Evolutionary conservation across 2,329 filamentous ascomycete genomes (phyloP).

Genomic region (Colletotrichum costaricense): DNA sequence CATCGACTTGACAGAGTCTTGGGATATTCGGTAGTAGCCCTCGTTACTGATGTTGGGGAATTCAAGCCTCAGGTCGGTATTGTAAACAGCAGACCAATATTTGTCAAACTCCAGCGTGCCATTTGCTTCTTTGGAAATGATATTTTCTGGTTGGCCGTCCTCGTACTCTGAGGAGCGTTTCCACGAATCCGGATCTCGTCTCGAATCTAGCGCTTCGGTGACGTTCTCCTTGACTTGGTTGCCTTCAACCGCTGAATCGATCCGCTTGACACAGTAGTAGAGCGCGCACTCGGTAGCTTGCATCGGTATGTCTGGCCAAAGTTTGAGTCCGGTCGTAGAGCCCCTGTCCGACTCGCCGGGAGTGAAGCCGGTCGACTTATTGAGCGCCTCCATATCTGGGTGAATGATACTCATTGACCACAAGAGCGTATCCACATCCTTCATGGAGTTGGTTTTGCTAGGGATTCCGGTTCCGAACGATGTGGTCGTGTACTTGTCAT

Average conservation of each 20-base stretch:
- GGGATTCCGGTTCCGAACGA: conserved; percentile 10
- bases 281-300: conserved; percentile 13
- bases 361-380: neutral
- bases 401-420: conserved; percentile 24
- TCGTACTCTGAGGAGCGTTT: neutral
- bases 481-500: neutral
- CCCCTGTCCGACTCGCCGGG: neutral
- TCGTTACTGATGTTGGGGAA: neutral
- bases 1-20: neutral
- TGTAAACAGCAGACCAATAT: neutral
- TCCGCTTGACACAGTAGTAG: conserved; percentile 13
- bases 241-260: neutral
- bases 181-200: neutral
- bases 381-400: neutral
- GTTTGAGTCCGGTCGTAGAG: neutral
- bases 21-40: neutral
- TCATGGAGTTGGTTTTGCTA: conserved; percentile 12
- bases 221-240: neutral
- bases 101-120: conserved; percentile 9
- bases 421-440: conserved; percentile 6
- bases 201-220: neutral
- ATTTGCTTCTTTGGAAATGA: neutral
- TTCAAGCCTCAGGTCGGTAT: neutral
- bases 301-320: conserved; percentile 14
- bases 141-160: neutral